These are phyloP conservation scores for Starmerella etchellsii DNA, from an alignment of 805 yeast species.

Conservation along the genomic window DNA sequence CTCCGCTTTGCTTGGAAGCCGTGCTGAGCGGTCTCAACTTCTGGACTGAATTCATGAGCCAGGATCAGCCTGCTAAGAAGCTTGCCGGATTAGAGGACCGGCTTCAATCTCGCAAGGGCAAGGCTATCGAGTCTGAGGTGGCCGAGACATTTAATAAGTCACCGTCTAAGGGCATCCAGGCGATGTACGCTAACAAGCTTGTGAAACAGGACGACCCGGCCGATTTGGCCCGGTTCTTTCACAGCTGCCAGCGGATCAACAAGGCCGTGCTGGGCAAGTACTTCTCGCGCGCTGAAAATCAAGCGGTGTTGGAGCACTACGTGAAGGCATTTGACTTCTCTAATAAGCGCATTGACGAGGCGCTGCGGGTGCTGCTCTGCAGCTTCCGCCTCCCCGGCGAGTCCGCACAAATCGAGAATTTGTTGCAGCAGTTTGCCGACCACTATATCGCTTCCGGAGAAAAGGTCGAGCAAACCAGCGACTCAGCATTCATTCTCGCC, in stretches of 20 bases:
- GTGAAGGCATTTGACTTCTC: conserved; percentile 61
- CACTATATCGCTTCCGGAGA: conserved; percentile 45
- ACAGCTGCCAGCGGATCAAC: conserved; percentile 68
- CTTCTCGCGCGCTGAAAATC: conserved; percentile 63
- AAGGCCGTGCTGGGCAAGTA: conserved; percentile 80
- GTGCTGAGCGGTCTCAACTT: conserved; percentile 50
- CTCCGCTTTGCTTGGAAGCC: conserved; percentile 89
- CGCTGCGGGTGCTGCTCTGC: conserved; percentile 66
- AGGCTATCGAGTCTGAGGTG: conserved; percentile 65
- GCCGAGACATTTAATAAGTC: conserved; percentile 64
- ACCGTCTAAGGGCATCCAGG: conserved; percentile 61
- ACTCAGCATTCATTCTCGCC: conserved; percentile 77
- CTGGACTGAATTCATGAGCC: conserved; percentile 5
- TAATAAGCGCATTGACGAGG: conserved; percentile 81
- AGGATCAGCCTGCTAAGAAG: background rate
- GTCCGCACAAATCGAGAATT: conserved; percentile 88
- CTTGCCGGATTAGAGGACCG: background rate
- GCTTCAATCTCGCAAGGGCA: conserved; percentile 24
- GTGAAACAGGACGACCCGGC: conserved; percentile 36
- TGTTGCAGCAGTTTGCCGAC: conserved; percentile 74
- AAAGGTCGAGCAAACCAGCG: conserved; percentile 51
- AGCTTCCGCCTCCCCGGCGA: conserved; percentile 93
- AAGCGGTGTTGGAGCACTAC: conserved; percentile 47
- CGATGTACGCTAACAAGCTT: conserved; percentile 53
- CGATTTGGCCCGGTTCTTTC: conserved; percentile 65